Evolutionary conservation across 2,329 filamentous ascomycete species (phyloP).

Genomic region (Tolypocladium paradoxum): DNA sequence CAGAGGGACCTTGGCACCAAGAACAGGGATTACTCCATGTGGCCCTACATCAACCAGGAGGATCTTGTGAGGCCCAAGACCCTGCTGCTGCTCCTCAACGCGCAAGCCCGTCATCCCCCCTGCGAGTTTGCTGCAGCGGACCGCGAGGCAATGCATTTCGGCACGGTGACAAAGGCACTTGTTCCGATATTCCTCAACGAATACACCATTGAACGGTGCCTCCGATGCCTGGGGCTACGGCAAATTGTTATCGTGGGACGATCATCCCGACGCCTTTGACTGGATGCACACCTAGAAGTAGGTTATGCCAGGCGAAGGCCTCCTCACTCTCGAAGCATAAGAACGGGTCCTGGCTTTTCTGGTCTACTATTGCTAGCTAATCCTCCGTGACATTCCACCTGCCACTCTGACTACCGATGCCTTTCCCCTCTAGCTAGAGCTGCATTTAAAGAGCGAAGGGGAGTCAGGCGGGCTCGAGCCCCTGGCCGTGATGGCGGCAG

Average conservation of each 20-base stretch:
- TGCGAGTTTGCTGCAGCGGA: constrained; percentile 35
- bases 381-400: too few relatives aligned
- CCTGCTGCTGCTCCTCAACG: constrained; percentile 39
- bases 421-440: constrained; percentile 24
- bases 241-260: constrained; percentile 19
- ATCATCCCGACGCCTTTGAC: constrained; percentile 22
- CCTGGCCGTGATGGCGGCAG: constrained; percentile 26
- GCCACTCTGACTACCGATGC: constrained; percentile 20
- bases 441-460: constrained; percentile 13
- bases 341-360: constrained; percentile 36
- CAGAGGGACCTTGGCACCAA: constrained; percentile 4
- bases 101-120: constrained; percentile 34
- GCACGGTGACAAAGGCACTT: constrained; percentile 11
- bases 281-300: constrained; percentile 22
- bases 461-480: constrained; percentile 20
- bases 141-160: constrained; percentile 17
- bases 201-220: constrained; percentile 20
- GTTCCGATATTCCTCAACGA: too few relatives aligned
- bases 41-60: constrained; percentile 45
- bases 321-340: constrained; percentile 39
- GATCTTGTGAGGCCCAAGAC: constrained; percentile 33
- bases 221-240: constrained; percentile 20
- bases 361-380: too few relatives aligned
- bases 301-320: constrained; percentile 30
- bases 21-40: constrained; percentile 27